These are phyloP conservation scores for Verbascum thapsus DNA, from an alignment of 257 asterid genomes.

Conservation along the genomic window DNA sequence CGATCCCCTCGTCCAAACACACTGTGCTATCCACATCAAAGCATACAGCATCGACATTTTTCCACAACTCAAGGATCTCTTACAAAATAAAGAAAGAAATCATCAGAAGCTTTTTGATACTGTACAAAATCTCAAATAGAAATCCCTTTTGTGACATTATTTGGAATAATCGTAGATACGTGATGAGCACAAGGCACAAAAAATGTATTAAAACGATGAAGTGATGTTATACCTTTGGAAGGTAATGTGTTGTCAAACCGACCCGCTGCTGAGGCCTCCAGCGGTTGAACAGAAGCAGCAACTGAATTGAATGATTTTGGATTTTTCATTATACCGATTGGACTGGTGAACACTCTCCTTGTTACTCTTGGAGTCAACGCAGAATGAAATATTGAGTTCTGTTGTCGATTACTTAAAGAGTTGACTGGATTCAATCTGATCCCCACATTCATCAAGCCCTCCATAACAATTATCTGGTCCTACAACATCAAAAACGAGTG, in stretches of 20 bases:
- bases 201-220: slow-evolving; percentile 1
- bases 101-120: too few species aligned
- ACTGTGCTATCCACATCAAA: slow-evolving; percentile 98
- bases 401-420: slow-evolving; percentile 34
- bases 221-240: slow-evolving; percentile 54
- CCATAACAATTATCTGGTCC: slow-evolving; percentile 56
- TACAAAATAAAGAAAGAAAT: slow-evolving; percentile 33
- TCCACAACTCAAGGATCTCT: slow-evolving; percentile 86
- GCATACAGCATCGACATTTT: slow-evolving; percentile 75
- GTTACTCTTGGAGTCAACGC: slow-evolving; percentile 38
- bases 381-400: slow-evolving; percentile 32
- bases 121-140: too few species aligned
- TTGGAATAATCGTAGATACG: neutral
- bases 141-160: neutral
- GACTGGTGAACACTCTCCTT: slow-evolving; percentile 31
- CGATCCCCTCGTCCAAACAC: slow-evolving; percentile 96
- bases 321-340: slow-evolving; percentile 39
- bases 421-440: slow-evolving; percentile 46
- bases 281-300: slow-evolving; percentile 65
- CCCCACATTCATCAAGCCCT: slow-evolving; percentile 57
- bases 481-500: slow-evolving; percentile 15
- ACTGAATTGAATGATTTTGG: slow-evolving; percentile 45
- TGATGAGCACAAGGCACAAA: slow-evolving; percentile 3
- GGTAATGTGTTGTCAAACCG: slow-evolving; percentile 70
- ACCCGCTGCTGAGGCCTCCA: slow-evolving; percentile 41